phyloP scores from a whole-genome alignment of 305 asterid species.

The Solanum hybrid region DNA sequence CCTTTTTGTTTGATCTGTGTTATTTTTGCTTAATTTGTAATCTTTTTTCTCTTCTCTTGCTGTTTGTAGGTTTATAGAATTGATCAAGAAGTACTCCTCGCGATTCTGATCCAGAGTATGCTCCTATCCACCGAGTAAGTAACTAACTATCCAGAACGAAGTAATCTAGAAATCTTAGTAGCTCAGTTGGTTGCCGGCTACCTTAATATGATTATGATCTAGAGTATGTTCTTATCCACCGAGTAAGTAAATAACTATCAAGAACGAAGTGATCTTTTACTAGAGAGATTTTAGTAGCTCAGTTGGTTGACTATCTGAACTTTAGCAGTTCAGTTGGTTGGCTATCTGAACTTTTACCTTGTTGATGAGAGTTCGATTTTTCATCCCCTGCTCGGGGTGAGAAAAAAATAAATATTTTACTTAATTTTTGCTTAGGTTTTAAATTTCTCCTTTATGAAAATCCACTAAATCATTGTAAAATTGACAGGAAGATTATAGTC shows the following conservation, averaged over 20 bases:
- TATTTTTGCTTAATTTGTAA: background rate
- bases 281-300: background rate
- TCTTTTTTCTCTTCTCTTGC: background rate
- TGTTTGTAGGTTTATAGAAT: background rate
- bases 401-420: background rate
- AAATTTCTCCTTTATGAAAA: background rate
- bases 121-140: background rate
- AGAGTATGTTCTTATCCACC: background rate
- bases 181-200: background rate
- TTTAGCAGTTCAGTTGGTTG: background rate
- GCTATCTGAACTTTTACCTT: background rate
- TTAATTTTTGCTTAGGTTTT: background rate
- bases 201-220: background rate
- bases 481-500: background rate
- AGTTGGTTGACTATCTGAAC: background rate
- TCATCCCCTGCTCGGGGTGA: background rate
- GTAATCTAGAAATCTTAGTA: background rate
- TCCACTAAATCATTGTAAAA: background rate
- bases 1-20: background rate
- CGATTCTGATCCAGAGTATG: background rate
- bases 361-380: background rate
- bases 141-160: background rate
- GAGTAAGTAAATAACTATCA: background rate
- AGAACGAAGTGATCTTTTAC: background rate
- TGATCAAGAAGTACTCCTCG: background rate